Conservation (phyloP, 1,139 yeast genomes). For the Candida sp. region DNA sequence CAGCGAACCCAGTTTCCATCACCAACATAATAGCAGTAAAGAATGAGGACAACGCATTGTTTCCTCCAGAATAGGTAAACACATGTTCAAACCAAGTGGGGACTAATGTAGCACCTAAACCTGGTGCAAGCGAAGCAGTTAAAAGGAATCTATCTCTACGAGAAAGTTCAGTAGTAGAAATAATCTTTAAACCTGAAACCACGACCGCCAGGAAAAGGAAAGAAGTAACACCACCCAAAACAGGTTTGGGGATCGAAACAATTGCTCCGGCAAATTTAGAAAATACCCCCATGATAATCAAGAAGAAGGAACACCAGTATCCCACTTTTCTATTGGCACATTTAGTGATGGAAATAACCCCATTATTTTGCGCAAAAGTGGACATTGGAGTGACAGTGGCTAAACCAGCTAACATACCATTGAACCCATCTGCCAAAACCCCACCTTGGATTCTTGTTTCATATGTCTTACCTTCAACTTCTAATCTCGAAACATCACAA, state of each 20-base stretch:
- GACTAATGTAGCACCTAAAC: constrained; percentile 77
- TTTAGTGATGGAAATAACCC: constrained; percentile 86
- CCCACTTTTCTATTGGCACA: constrained; percentile 88
- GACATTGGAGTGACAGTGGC: constrained; percentile 81
- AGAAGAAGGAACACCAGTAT: constrained; percentile 83
- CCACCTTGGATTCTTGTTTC: constrained; percentile 93
- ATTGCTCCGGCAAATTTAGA: constrained; percentile 89
- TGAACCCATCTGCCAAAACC: constrained; percentile 74
- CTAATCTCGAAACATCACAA: constrained; percentile 81
- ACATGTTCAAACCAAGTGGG: constrained; percentile 70
- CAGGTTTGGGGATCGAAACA: constrained; percentile 79
- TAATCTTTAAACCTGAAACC: constrained; percentile 82
- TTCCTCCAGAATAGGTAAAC: constrained; percentile 72
- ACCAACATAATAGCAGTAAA: constrained; percentile 77
- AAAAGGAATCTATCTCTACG: constrained; percentile 86
- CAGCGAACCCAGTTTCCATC: constrained; percentile 85
- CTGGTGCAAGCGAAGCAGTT: constrained; percentile 72
- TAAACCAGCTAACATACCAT: constrained; percentile 70
- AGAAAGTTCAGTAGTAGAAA: constrained; percentile 71
- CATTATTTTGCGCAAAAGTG: constrained; percentile 91
- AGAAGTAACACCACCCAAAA: constrained; percentile 91
- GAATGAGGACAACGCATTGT: constrained; percentile 65
- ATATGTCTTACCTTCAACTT: constrained; percentile 74
- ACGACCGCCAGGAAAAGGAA: constrained; percentile 87
- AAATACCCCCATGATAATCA: constrained; percentile 81